Base-by-base conservation (phyloP, 73 alveolate genomes). In the Breviolum minutum region DNA sequence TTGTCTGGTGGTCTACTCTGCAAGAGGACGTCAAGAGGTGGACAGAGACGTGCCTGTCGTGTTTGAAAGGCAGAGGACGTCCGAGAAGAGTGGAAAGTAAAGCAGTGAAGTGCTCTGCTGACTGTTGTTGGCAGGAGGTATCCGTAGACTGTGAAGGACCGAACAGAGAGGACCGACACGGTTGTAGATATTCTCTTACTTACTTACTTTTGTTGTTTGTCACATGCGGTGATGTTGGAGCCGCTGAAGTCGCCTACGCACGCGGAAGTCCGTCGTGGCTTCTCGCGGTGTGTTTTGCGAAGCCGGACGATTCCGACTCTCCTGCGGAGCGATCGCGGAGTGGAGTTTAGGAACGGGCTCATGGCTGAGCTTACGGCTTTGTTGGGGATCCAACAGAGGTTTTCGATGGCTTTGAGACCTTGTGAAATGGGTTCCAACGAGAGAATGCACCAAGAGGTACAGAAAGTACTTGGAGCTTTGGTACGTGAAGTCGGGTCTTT, bases 61-160 rank as follows among this genome's bases (percentile, higher is more conserved):
- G 87, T 29, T 29, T 79, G 8, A 79, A 79, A 5, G 87, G 87
- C 30, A 20, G 87, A 64, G 62, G 60, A 24, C 12, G 87, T 2
- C 87, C 87, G 1, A 26, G 66, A 0, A 79, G 29, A 19, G 87
- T 79, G 29, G 87, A 20, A 2, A 16, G 66, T 14, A n/a, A 32
- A 19, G 87, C 64, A 5, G 63, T 79, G 27, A 86, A 86, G 66
- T n/a, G 81, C 62, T 7, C n/a, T 27, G 95, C 95, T 26, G 32
- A 0, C 14, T 8, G 32, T 20, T 86, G 81, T 63, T 27, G 95
- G 95, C 20, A 62, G 32, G 81, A 62, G 68, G 81, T 86, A 5
- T 17, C 81, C 24, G 32, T 86, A n/a, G 95, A 86, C 20, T 86
- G 95, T 27, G 95, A 86, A 86, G 95, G 95, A 1, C 95, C 95